phyloP scores from a whole-genome alignment of 352 stramenopile species.

The Phytopythium aichiense region DNA sequence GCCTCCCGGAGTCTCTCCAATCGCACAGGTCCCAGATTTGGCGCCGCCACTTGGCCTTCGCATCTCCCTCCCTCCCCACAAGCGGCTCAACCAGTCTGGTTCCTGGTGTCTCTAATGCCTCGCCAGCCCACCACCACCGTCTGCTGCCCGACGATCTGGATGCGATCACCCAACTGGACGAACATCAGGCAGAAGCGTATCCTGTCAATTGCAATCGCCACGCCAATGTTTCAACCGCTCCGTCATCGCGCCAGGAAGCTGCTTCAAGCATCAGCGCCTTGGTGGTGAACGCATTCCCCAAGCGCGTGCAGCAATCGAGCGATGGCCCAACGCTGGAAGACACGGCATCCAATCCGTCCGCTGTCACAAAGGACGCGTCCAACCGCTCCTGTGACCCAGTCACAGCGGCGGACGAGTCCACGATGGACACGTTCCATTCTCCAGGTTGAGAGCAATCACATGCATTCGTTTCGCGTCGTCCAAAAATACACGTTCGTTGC shows the following conservation, averaged over 20 bases:
- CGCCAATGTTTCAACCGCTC: too few species aligned
- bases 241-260: not conserved
- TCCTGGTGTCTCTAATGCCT: not conserved
- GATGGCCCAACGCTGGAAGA: not conserved
- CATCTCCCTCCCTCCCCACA: not conserved
- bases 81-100: not conserved
- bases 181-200: not conserved
- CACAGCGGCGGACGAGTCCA: too few species aligned
- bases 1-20: not conserved
- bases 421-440: too few species aligned
- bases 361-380: not conserved
- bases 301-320: not conserved
- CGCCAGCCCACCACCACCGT: not conserved
- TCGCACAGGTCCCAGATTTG: not conserved
- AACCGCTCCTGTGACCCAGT: not conserved
- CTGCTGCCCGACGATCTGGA: not conserved
- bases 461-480: not conserved
- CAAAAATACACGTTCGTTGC: not conserved
- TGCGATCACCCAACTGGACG: not conserved
- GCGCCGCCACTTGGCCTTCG: not conserved
- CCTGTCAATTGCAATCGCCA: not conserved
- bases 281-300: not conserved
- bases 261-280: too few species aligned
- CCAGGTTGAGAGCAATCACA: too few species aligned
- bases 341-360: not conserved